Evolutionary conservation across 768 basidiomycete species (phyloP).

Genomic region (Tephrocybe sp.): DNA sequence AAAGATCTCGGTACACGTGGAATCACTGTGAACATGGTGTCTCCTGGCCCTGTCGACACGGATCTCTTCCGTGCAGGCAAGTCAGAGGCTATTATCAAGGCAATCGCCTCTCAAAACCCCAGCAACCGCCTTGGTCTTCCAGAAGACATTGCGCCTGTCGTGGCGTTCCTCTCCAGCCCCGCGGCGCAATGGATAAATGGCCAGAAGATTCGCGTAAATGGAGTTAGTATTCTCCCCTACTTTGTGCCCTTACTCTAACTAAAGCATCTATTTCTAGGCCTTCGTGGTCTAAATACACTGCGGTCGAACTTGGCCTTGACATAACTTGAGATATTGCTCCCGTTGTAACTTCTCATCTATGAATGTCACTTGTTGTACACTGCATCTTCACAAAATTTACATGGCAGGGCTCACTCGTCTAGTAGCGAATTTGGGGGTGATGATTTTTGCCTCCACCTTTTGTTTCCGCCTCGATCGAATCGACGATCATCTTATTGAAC

Average conservation of each 20-base stretch:
- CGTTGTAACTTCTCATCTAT: background rate
- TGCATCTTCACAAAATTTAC: background rate
- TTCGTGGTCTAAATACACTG: background rate
- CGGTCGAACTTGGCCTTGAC: no score
- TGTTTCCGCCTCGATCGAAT: background rate
- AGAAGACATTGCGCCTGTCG: conserved; percentile 54
- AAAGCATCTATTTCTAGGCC: background rate
- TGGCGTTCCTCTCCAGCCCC: conserved; percentile 51
- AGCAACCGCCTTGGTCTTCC: conserved; percentile 45
- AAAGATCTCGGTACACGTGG: conserved; percentile 56
- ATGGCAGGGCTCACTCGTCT: no score
- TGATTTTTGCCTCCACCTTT: background rate
- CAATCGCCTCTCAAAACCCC: conserved; percentile 46
- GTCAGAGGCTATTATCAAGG: conserved; percentile 42
- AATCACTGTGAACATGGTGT: conserved; percentile 58
- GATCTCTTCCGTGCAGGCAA: conserved; percentile 58
- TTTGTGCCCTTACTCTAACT: background rate
- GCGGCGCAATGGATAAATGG: conserved; percentile 61
- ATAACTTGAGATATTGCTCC: no score
- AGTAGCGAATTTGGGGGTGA: no score
- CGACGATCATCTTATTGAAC: no score
- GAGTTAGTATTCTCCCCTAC: conserved; percentile 39
- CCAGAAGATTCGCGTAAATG: conserved; percentile 56
- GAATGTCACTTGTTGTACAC: background rate
- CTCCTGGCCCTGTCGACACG: conserved; percentile 58